Conservation (phyloP, 768 basidiomycete genomes). For the Lactarius psammicola region DNA sequence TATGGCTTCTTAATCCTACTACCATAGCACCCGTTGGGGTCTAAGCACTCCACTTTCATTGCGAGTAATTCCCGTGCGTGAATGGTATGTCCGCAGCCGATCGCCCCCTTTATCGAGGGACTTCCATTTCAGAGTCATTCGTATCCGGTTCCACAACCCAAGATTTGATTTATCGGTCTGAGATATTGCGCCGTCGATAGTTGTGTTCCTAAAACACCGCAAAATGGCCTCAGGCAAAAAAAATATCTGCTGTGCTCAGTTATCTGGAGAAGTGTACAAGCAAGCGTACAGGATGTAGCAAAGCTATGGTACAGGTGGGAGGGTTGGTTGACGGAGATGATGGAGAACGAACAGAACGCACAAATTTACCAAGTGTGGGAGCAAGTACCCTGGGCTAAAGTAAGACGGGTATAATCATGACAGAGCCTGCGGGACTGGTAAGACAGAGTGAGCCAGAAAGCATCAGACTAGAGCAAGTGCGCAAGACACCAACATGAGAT, state of each 20-base stretch:
- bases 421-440: background rate
- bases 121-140: background rate
- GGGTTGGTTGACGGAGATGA: background rate
- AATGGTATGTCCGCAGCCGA: background rate
- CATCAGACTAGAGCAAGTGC: background rate
- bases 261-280: background rate
- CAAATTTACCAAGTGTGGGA: background rate
- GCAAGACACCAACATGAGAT: background rate
- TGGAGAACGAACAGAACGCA: background rate
- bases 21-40: background rate
- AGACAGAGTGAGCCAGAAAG: background rate
- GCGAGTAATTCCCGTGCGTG: too few species aligned
- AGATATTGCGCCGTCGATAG: background rate
- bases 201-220: conserved; percentile 6
- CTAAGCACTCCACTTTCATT: background rate
- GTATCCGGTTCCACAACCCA: background rate
- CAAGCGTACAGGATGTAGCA: background rate
- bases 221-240: background rate
- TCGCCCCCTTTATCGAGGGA: background rate
- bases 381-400: background rate
- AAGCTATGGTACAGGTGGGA: background rate
- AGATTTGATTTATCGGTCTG: background rate
- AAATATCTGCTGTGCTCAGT: background rate
- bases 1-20: background rate
- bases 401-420: background rate